A percentile compares a stretch with the other conserved stretches of the same genome.
Conservation (phyloP, 768 basidiomycete species). For the Suillus ampliporus region DNA sequence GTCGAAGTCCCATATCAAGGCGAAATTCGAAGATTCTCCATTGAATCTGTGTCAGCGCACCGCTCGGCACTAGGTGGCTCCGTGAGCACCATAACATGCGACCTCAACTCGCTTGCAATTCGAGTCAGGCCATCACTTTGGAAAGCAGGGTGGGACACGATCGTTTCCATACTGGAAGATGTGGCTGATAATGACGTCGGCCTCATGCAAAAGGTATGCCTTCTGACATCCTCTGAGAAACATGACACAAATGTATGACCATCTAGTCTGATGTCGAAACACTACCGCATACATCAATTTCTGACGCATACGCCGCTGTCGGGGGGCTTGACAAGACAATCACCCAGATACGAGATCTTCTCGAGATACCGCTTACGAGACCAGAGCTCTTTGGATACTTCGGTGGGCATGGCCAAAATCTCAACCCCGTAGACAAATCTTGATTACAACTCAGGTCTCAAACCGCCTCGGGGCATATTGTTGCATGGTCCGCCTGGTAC, state of each 20-base stretch:
- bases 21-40: conserved; percentile 55
- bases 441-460: conserved; percentile 60
- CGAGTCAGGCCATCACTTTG: conserved; percentile 51
- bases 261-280: conserved; percentile 53
- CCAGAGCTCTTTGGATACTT: conserved; percentile 83
- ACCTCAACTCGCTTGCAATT: conserved; percentile 53
- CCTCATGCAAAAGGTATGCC: conserved; percentile 40
- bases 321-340: conserved; percentile 93
- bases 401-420: conserved; percentile 44
- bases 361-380: conserved; percentile 85
- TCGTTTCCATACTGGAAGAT: conserved; percentile 49
- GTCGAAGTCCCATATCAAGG: conserved; percentile 72
- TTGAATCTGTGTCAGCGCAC: conserved; percentile 51
- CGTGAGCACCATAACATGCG: conserved; percentile 42
- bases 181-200: conserved; percentile 29
- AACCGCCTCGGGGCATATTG: conserved; percentile 94
- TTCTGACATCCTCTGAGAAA: conserved; percentile 18
- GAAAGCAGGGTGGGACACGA: conserved; percentile 73
- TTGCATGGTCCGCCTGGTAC: conserved; percentile 97
- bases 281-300: conserved; percentile 45
- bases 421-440: conserved; percentile 20
- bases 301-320: conserved; percentile 77
- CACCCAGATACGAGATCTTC: conserved; percentile 78
- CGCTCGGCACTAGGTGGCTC: conserved; percentile 24
- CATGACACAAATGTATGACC: conserved; percentile 22